Evolutionary conservation across 2,329 filamentous ascomycete species (phyloP).

Genomic region (Pseudocercospora macadamiae): DNA sequence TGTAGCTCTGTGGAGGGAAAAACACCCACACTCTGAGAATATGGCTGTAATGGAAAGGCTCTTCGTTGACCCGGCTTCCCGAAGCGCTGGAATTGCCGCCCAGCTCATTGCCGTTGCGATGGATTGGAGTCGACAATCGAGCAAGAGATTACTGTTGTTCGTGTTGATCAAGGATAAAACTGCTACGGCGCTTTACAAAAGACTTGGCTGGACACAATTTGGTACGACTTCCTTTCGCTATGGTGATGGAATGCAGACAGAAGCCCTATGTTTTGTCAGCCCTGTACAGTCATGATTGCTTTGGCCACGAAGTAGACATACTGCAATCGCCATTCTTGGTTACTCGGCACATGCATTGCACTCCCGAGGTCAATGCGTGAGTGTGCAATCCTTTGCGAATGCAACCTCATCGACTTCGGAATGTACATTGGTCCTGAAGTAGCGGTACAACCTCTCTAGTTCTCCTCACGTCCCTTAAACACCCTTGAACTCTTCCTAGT

Average conservation of each 20-base stretch:
- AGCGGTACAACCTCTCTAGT: too few species aligned
- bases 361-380: too few species aligned
- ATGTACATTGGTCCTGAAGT: too few species aligned
- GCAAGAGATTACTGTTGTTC: conserved; percentile 26
- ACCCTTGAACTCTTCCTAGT: too few species aligned
- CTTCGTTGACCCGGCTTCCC: conserved; percentile 29
- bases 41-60: conserved; percentile 33
- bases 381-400: too few species aligned
- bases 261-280: conserved; percentile 26
- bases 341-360: too few species aligned
- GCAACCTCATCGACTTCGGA: too few species aligned
- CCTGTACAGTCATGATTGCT: background rate
- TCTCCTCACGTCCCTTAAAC: too few species aligned
- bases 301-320: too few species aligned
- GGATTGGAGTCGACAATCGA: conserved; percentile 13
- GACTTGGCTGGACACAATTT: conserved; percentile 30
- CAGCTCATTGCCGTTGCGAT: conserved; percentile 24
- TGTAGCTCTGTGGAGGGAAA: conserved; percentile 21
- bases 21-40: conserved; percentile 11
- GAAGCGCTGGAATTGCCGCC: conserved; percentile 25
- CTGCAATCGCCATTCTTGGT: too few species aligned
- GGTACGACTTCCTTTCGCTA: conserved; percentile 19
- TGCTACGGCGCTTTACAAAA: conserved; percentile 31
- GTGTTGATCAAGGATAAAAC: conserved; percentile 30
- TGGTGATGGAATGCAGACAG: conserved; percentile 20